phyloP scores from a whole-genome alignment of 352 stramenopile genomes.

The Lagenidium sp. region DNA sequence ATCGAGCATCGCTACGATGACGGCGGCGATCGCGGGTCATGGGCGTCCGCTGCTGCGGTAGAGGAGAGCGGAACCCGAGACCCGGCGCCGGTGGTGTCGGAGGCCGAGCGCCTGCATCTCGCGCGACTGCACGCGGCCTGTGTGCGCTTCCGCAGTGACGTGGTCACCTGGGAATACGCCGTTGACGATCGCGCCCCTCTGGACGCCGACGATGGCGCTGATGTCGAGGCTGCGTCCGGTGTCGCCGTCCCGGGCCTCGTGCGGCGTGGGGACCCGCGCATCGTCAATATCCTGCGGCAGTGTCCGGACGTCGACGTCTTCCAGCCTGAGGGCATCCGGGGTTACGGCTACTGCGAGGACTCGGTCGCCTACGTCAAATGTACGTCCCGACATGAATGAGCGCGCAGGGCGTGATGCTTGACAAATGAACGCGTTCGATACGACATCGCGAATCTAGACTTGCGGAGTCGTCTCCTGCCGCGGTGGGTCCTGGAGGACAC shows the following conservation, averaged over 20 bases:
- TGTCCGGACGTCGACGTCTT: conserved; percentile 64
- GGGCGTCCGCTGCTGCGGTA: too few species aligned
- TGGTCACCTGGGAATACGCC: conserved; percentile 20
- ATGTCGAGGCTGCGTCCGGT: too few species aligned
- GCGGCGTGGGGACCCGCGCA: conserved; percentile 17
- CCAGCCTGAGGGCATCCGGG: conserved; percentile 29
- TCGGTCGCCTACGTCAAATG: conserved; percentile 51
- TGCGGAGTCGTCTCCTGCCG: conserved; percentile 30
- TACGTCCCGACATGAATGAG: conserved; percentile 12
- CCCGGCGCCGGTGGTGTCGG: too few species aligned
- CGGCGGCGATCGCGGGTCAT: too few species aligned
- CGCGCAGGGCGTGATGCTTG: conserved; percentile 12
- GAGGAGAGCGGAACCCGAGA: too few species aligned
- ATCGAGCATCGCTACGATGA: too few species aligned
- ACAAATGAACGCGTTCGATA: too few species aligned
- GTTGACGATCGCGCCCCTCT: conserved; percentile 4
- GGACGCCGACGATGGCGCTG: too few species aligned
- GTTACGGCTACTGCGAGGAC: conserved; percentile 64
- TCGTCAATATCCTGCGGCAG: conserved; percentile 32
- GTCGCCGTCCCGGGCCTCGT: too few species aligned
- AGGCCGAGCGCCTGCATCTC: conserved; percentile 28
- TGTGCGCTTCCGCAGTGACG: conserved; percentile 24
- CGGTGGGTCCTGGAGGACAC: conserved; percentile 32
- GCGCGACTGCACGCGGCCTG: conserved; percentile 42
- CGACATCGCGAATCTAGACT: conserved; percentile 4